Evolutionary conservation across 768 basidiomycete species (phyloP), one percentile per base, ranked within the genome.

Genomic region (Cubamyces sp.): DNA sequence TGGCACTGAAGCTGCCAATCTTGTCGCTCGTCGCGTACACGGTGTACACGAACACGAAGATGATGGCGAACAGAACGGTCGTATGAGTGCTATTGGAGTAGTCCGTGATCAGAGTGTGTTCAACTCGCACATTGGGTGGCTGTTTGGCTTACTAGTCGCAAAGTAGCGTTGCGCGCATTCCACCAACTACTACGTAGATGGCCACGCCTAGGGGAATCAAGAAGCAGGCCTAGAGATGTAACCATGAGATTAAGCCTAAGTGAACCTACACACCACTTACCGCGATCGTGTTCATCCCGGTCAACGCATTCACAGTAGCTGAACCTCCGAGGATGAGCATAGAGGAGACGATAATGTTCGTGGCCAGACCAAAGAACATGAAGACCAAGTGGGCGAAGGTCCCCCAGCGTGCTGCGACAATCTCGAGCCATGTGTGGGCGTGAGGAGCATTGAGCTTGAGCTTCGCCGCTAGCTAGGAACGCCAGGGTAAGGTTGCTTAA

Each of bases 321-420:
- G 91, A 89, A 3, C 90, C 88, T 6, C 91, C 91, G 11, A 91
- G 82, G 64, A 88, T 85, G 26, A 88, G 78, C 88, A 90, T 92
- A 12, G 88, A 91, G 51, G 90, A 92, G n/a, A 95, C 94, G 69
- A 96, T 91, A 58, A 96, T 80, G 73, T 96, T 96, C 37, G 95
- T 95, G 3, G 91, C 88, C 8, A 97, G 78, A n/a, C 91, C 94
- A 70, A 96, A 96, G 78, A 92, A 89, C 81, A 96, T 86, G 79
- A 96, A 96, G 7, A 93, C 78, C 3, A 88, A 60, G 75, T 97
- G 96, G 0, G 91, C 93, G 15, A 80, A 64, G 6, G 74, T 84
- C 0, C 95, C 96, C 91, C 94, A 98, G 12, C 91, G 82, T 1
- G 78, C 81, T 2, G 82, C 84, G 55, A 96, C 85, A 66, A 97